Base-by-base conservation (phyloP, 805 yeast genomes). In the Ogataea glucozyma region DNA sequence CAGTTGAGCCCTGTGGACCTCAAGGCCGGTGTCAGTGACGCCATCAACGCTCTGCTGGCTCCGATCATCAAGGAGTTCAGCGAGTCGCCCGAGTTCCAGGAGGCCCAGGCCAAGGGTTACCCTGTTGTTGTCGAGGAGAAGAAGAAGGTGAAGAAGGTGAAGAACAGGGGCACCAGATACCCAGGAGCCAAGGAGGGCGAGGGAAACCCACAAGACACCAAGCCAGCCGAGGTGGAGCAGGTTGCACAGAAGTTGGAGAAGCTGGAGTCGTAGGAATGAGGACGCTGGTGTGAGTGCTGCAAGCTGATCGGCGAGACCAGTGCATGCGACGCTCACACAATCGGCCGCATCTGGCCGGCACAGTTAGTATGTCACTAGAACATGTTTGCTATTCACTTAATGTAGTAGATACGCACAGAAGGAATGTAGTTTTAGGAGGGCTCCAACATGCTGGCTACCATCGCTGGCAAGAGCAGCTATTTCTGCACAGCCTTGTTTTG, bases 1-100 rank as follows among this genome's bases (percentile, higher is more conserved):
- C 79, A 79, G 61, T 76, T 93, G 56, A 77, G 93, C 26, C 98
- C 99, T 22, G 93, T 88, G 22, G 99, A 93, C 66, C 82, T 93
- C 66, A 93, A 93, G 67, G 67, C 83, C 4, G 99, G 99, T 66
- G 91, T 91, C 40, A 73, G 95, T 37, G 95, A 83, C 56, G 85
- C 85, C 24, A 85, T 93, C 58, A 85, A 88, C 64, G 79, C 65
- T 34, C 72, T 93, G 43, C 76, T 93, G 56, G 90, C 78, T 3
- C 98, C 99, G 44, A 80, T 93, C 44, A 84, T 89, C 63, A 81
- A 77, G 47, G 88, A 79, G 46, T 86, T 70, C 56, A 74, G 69
- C 23, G 64, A 68, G 22, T 78, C 72, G 60, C 70, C 76, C 33
- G 96, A 85, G 53, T 90, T 85, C 71, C 84, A 79, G 66, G 86